Evolutionary conservation across 768 basidiomycete genomes (phyloP).

Genomic region (Termitomyces sp.): DNA sequence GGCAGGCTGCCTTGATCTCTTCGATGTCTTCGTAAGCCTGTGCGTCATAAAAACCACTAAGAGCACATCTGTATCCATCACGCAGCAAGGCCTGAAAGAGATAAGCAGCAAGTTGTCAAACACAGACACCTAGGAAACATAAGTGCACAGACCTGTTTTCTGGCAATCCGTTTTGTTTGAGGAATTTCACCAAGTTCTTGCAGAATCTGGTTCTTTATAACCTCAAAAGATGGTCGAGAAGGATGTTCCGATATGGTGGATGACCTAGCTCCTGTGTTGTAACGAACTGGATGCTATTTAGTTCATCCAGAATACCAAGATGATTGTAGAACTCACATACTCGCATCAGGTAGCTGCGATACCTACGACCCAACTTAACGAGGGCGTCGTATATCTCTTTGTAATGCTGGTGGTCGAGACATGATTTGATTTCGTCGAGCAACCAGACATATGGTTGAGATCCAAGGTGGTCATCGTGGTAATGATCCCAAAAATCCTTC

Average conservation of each 20-base stretch:
- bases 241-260: not conserved
- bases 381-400: not conserved
- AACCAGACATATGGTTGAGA: not conserved
- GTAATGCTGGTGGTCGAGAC: not conserved
- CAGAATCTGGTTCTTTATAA: not conserved
- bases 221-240: not conserved
- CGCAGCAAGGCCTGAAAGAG: constrained; percentile 7
- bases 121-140: not conserved
- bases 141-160: not conserved
- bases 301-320: not conserved
- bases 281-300: not conserved
- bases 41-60: not conserved
- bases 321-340: not conserved
- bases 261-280: not conserved
- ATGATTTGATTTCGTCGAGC: not conserved
- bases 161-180: not conserved
- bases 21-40: not conserved
- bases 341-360: not conserved
- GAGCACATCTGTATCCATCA: constrained; percentile 3
- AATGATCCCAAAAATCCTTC: constrained; percentile 7
- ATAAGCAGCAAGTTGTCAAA: not conserved
- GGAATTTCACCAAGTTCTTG: not conserved
- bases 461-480: not conserved
- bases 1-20: not conserved
- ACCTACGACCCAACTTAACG: not conserved